Evolutionary conservation across 2,329 filamentous ascomycete genomes (phyloP).

Genomic region (Fusarium tupiense): DNA sequence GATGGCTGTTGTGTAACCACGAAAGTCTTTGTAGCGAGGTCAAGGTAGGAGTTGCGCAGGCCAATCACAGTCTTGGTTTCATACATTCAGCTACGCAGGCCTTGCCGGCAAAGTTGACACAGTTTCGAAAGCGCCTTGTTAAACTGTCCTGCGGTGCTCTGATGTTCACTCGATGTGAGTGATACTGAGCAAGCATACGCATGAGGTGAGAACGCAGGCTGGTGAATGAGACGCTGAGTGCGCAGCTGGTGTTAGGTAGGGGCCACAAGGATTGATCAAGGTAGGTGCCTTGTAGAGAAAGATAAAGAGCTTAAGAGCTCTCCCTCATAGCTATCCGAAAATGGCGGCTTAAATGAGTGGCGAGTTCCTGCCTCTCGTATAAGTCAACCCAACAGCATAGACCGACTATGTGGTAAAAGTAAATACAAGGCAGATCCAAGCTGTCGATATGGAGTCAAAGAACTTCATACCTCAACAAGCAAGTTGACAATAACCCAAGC

Average conservation of each 20-base stretch:
- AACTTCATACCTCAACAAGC: not conserved
- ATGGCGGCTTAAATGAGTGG: not conserved
- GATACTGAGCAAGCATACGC: slow-evolving; percentile 22
- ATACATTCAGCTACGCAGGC: slow-evolving; percentile 27
- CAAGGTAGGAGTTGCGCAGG: slow-evolving; percentile 11
- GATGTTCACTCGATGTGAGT: slow-evolving; percentile 17
- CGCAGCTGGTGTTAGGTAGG: not conserved
- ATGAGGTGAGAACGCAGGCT: not conserved
- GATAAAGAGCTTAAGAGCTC: not conserved
- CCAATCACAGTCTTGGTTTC: slow-evolving; percentile 22
- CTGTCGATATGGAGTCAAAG: slow-evolving; percentile 30
- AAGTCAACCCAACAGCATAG: not conserved
- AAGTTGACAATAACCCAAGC: slow-evolving; percentile 15
- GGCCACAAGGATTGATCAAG: not conserved
- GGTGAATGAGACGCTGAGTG: not conserved
- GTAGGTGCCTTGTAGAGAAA: not conserved
- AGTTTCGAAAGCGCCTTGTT: slow-evolving; percentile 25
- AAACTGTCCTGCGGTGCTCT: slow-evolving; percentile 21
- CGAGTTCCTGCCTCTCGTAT: not conserved
- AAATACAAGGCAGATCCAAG: slow-evolving; percentile 29
- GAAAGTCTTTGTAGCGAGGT: slow-evolving; percentile 17
- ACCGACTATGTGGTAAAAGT: not conserved
- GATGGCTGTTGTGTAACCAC: slow-evolving; percentile 35
- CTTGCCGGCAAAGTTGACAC: slow-evolving; percentile 28
- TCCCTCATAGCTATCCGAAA: not conserved